Evolutionary conservation across 2,329 filamentous ascomycete genomes (phyloP).

Genomic region (Cercospora canescens): DNA sequence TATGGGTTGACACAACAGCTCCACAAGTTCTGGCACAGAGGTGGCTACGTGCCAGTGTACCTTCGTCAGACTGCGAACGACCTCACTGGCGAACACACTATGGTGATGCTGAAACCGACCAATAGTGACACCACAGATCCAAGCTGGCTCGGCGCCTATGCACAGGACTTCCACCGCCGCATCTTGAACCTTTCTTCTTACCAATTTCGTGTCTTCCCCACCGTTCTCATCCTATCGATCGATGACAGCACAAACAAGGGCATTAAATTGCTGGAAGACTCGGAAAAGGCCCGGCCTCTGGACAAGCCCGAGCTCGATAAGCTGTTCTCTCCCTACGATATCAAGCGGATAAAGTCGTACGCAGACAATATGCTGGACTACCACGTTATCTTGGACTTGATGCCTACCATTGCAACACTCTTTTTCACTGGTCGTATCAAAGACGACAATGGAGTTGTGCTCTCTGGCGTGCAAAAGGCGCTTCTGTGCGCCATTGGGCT

Average conservation of each 20-base stretch:
- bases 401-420: conserved; percentile 76
- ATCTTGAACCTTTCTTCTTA: conserved; percentile 89
- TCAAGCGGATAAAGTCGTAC: conserved; percentile 93
- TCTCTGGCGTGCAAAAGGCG: conserved; percentile 80
- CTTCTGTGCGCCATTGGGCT: conserved; percentile 89
- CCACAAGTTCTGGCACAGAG: conserved; percentile 96
- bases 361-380: conserved; percentile 97
- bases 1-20: conserved; percentile 85
- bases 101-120: conserved; percentile 90
- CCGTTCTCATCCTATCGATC: conserved; percentile 78
- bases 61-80: conserved; percentile 94
- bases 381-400: conserved; percentile 91
- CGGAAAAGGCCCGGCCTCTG: conserved; percentile 56
- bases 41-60: conserved; percentile 84
- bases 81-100: conserved; percentile 94
- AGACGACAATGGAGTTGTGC: conserved; percentile 53
- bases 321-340: conserved; percentile 83
- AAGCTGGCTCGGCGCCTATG: conserved; percentile 86
- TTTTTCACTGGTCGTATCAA: conserved; percentile 79
- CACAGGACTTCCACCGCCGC: conserved; percentile 90
- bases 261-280: conserved; percentile 60
- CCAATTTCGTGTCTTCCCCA: conserved; percentile 81
- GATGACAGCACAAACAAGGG: conserved; percentile 80
- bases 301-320: conserved; percentile 75
- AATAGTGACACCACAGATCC: conserved; percentile 60